These are phyloP conservation scores for Botrytis hyacinthi DNA, from an alignment of 2,329 filamentous ascomycete genomes.

Conservation along the genomic window DNA sequence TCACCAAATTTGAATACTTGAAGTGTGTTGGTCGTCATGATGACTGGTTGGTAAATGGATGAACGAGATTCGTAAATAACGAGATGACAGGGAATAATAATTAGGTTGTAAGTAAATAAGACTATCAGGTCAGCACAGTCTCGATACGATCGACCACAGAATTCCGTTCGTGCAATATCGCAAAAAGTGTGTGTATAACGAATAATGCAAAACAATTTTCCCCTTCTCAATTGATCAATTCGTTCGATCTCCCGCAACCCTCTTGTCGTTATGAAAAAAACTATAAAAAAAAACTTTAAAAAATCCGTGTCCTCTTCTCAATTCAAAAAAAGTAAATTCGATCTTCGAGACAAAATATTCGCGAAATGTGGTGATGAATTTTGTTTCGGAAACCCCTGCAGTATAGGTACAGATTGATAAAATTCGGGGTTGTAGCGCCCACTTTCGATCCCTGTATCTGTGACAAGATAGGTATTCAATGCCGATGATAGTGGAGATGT, in stretches of 20 bases:
- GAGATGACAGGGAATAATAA: neutral
- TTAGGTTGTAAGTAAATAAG: neutral
- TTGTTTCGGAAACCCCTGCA: neutral
- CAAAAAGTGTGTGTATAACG: neutral
- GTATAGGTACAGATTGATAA: neutral
- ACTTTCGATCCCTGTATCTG: neutral
- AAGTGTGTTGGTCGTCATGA: neutral
- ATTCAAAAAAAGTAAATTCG: neutral
- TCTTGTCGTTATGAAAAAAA: neutral
- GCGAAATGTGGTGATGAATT: neutral
- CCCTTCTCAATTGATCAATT: neutral
- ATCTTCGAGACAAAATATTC: neutral
- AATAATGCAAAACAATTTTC: neutral
- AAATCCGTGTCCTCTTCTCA: neutral
- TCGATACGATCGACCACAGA: neutral
- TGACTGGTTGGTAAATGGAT: neutral
- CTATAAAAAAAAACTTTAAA: neutral
- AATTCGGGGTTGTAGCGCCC: neutral
- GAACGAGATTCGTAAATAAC: neutral
- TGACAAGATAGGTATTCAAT: constrained; percentile 17
- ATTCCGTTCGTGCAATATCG: neutral
- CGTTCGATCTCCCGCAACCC: neutral
- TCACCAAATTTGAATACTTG: constrained; percentile 14
- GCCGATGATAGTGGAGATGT: constrained; percentile 11
- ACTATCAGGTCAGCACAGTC: neutral